Conservation (phyloP, 441 rosid species). For the Capsella rubella region DNA sequence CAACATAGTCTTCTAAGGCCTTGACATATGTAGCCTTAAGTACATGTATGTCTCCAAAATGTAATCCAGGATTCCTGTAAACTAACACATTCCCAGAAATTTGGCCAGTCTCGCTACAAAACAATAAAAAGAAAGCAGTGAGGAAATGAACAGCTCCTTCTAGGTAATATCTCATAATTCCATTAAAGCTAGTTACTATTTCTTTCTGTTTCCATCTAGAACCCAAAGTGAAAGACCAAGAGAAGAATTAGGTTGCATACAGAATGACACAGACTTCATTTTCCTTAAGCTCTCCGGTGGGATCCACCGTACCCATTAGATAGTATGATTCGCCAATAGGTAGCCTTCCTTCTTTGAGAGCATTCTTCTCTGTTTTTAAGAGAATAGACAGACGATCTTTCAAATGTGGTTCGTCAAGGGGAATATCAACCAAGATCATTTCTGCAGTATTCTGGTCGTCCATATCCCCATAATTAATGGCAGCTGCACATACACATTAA, state of each 20-base stretch:
- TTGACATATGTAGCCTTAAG: slow-evolving; percentile 67
- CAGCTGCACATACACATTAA: slow-evolving; percentile 49
- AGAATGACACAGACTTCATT: slow-evolving; percentile 83
- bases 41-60: slow-evolving; percentile 82
- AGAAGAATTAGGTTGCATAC: slow-evolving; percentile 48
- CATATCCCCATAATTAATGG: slow-evolving; percentile 55
- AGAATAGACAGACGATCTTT: slow-evolving; percentile 48
- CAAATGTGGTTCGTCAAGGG: slow-evolving; percentile 73
- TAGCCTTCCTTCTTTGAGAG: slow-evolving; percentile 64
- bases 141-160: slow-evolving; percentile 12
- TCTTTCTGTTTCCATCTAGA: background rate
- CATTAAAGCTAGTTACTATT: background rate
- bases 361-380: slow-evolving; percentile 51
- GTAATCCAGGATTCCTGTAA: slow-evolving; percentile 79
- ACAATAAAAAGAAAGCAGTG: slow-evolving; percentile 14
- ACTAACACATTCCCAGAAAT: slow-evolving; percentile 80
- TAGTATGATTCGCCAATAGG: slow-evolving; percentile 69
- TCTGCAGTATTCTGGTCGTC: slow-evolving; percentile 52
- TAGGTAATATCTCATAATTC: slow-evolving; percentile 1
- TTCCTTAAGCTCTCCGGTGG: slow-evolving; percentile 61
- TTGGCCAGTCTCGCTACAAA: slow-evolving; percentile 69
- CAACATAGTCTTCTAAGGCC: slow-evolving; percentile 57
- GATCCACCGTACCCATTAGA: slow-evolving; percentile 90
- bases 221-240: slow-evolving; percentile 15
- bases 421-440: slow-evolving; percentile 78